phyloP scores from a whole-genome alignment of 2,329 filamentous ascomycete genomes.

The Ceratocystis colombiana region DNA sequence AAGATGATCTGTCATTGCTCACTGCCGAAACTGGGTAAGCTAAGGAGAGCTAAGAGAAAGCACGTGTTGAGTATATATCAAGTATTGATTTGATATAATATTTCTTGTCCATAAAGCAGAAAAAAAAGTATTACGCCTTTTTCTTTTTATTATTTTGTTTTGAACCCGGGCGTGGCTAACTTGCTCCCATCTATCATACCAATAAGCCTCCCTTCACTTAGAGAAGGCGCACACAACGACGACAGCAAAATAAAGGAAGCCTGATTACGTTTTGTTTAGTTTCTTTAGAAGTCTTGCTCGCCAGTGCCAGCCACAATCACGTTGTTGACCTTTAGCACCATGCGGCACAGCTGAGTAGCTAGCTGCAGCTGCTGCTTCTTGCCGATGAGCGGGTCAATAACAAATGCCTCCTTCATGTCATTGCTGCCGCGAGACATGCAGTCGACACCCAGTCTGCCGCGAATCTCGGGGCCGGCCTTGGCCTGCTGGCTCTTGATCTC shows the following conservation, averaged over 20 bases:
- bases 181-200: conserved; percentile 16
- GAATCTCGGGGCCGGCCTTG: conserved; percentile 48
- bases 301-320: conserved; percentile 84
- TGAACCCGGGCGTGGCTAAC: conserved; percentile 1
- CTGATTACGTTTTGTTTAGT: conserved; percentile 28
- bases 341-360: conserved; percentile 92
- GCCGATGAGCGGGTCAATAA: conserved; percentile 95
- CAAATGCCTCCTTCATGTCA: conserved; percentile 96
- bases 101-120: neutral
- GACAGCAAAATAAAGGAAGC: neutral
- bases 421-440: conserved; percentile 95
- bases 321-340: conserved; percentile 97
- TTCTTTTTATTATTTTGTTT: conserved; percentile 22
- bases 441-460: conserved; percentile 75
- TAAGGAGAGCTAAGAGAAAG: neutral
- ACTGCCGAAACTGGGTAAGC: neutral
- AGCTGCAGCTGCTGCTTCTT: conserved; percentile 96
- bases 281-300: conserved; percentile 69
- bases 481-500: conserved; percentile 94
- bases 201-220: neutral
- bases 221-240: neutral
- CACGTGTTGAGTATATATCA: neutral
- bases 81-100: neutral
- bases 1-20: neutral
- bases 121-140: conserved; percentile 8